These are phyloP conservation scores for Rhexocercosporidium sp. DNA, from an alignment of 2,329 filamentous ascomycete genomes.

Conservation along the genomic window DNA sequence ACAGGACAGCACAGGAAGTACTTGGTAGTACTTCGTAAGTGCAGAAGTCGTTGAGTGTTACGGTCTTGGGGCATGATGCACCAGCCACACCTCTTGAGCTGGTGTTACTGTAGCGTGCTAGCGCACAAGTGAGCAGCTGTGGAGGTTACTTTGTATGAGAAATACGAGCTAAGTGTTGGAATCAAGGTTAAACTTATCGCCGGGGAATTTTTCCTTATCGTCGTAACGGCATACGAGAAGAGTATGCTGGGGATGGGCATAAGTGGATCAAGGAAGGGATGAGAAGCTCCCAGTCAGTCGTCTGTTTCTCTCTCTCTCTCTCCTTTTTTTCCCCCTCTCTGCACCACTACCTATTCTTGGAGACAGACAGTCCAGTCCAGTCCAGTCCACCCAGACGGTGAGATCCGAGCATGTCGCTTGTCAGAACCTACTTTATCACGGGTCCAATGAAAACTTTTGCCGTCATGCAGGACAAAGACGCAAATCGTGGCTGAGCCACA, in stretches of 20 bases:
- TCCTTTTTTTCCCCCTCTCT: not conserved
- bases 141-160: too few species aligned
- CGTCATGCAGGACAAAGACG: not conserved
- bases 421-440: constrained; percentile 7
- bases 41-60: too few species aligned
- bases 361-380: not conserved
- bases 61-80: not conserved
- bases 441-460: constrained; percentile 7
- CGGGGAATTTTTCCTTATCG: constrained; percentile 2
- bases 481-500: constrained; percentile 6
- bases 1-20: too few species aligned
- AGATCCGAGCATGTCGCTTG: constrained; percentile 6
- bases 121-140: not conserved
- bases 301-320: too few species aligned
- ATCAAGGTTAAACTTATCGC: constrained; percentile 2
- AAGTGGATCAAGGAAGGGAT: not conserved
- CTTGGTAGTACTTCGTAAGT: too few species aligned
- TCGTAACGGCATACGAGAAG: not conserved
- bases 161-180: too few species aligned
- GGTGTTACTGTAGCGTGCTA: too few species aligned
- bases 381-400: not conserved
- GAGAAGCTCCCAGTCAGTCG: too few species aligned
- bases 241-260: not conserved
- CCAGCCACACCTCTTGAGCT: constrained; percentile 8
- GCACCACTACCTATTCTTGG: constrained; percentile 3